phyloP scores from a whole-genome alignment of 495 filamentous ascomycete species.

The Echria macrotheca region DNA sequence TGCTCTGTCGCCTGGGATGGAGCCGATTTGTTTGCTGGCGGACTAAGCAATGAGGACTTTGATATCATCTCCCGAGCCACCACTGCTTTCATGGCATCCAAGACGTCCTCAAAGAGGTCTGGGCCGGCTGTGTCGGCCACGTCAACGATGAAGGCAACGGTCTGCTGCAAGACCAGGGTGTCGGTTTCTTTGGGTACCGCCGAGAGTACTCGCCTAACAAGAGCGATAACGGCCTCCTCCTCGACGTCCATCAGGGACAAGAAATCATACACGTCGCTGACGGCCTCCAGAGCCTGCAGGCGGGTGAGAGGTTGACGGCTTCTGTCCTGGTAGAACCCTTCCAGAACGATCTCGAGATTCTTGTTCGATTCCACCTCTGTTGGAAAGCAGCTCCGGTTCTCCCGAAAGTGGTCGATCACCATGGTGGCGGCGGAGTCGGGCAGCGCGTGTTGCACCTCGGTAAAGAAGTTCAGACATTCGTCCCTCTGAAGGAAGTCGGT shows the following conservation, averaged over 20 bases:
- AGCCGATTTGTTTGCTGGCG: conserved; percentile 22
- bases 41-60: conserved; percentile 28
- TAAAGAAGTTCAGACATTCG: conserved; percentile 65
- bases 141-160: conserved; percentile 43
- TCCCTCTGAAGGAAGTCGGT: conserved; percentile 52
- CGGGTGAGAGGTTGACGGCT: conserved; percentile 62
- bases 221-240: conserved; percentile 34
- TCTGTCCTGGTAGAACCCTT: conserved; percentile 60
- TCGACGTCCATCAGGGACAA: conserved; percentile 50
- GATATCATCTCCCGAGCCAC: conserved; percentile 33
- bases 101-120: conserved; percentile 47
- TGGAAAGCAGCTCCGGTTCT: conserved; percentile 64
- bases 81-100: conserved; percentile 42
- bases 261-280: conserved; percentile 64
- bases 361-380: conserved; percentile 62
- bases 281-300: conserved; percentile 57
- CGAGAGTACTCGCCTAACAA: conserved; percentile 42
- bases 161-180: conserved; percentile 44
- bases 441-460: conserved; percentile 50
- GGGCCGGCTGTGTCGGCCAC: conserved; percentile 45
- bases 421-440: conserved; percentile 53
- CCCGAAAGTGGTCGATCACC: conserved; percentile 53
- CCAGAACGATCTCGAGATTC: conserved; percentile 56
- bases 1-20: conserved; percentile 15
- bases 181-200: conserved; percentile 53